Percentiles rank a stretch among this genome's conserved stretches.
phyloP scores from a whole-genome alignment of 192 early-diverging fungal genomes.

The Rhizoclosmatium globosum region DNA sequence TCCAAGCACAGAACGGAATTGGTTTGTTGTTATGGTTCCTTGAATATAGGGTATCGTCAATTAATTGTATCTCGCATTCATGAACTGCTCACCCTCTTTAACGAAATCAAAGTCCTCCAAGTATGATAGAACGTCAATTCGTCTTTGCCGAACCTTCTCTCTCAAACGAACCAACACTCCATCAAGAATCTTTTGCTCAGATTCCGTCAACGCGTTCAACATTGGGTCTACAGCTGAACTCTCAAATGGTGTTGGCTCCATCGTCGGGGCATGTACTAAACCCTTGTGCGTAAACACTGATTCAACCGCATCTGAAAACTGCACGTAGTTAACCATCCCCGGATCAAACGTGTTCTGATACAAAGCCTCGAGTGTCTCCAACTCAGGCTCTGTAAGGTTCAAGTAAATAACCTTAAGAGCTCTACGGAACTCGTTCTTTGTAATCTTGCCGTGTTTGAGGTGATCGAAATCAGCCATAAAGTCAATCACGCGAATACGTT shows the following conservation, averaged over 20 bases:
- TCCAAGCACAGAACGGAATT: constrained; percentile 57
- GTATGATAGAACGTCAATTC: constrained; percentile 54
- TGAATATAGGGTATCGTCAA: neutral
- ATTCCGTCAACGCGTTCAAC: constrained; percentile 13
- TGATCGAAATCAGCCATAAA: constrained; percentile 66
- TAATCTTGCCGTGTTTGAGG: constrained; percentile 58
- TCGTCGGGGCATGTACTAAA: constrained; percentile 51
- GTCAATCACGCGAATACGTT: constrained; percentile 63
- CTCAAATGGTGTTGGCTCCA: constrained; percentile 51
- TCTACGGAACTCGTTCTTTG: constrained; percentile 55
- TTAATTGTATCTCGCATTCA: neutral
- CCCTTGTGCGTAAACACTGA: constrained; percentile 61
- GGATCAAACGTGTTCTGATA: constrained; percentile 35
- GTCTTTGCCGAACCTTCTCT: constrained; percentile 37
- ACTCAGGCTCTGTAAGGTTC: constrained; percentile 50
- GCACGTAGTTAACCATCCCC: constrained; percentile 50
- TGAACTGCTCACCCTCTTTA: constrained; percentile 50
- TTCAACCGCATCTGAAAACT: constrained; percentile 60
- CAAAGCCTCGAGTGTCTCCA: constrained; percentile 43
- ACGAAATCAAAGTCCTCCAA: constrained; percentile 65
- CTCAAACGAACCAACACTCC: constrained; percentile 43
- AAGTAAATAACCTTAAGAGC: constrained; percentile 56
- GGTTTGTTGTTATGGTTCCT: constrained; percentile 64
- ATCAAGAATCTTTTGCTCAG: constrained; percentile 44
- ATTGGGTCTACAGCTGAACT: constrained; percentile 15